These are phyloP conservation scores for Delitschia confertaspora DNA, from an alignment of 495 filamentous ascomycete species.

Conservation along the genomic window DNA sequence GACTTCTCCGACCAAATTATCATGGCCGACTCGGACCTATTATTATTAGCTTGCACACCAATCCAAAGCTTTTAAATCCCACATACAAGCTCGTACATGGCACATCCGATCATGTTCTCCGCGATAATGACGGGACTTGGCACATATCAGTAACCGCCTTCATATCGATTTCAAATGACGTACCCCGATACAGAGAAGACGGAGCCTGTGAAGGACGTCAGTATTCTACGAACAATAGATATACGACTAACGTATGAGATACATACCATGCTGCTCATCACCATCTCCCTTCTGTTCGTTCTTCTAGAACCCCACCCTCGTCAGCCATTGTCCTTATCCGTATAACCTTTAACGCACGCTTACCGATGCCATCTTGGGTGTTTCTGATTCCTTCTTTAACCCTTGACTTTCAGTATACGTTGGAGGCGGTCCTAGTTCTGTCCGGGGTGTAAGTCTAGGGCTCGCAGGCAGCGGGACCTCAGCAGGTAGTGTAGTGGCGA, in stretches of 20 bases:
- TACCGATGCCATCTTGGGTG: conserved; percentile 28
- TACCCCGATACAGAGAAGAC: conserved; percentile 79
- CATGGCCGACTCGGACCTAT: conserved; percentile 82
- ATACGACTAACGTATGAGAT: conserved; percentile 2
- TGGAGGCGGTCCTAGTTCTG: conserved; percentile 1
- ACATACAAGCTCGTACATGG: conserved; percentile 96
- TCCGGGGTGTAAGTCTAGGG: conserved; percentile 9
- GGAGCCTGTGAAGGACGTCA: conserved; percentile 42
- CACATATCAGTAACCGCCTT: conserved; percentile 27
- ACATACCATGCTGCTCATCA: conserved; percentile 49
- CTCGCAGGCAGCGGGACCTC: conserved; percentile 27
- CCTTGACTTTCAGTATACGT: conserved; percentile 3
- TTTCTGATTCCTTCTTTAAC: not conserved
- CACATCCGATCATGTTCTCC: conserved; percentile 97
- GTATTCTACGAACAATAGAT: conserved; percentile 3
- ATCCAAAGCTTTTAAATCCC: not conserved
- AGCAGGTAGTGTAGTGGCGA: conserved; percentile 19
- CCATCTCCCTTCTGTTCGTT: conserved; percentile 29
- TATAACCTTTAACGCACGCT: too few species aligned
- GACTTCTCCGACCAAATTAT: conserved; percentile 87
- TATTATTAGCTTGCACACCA: conserved; percentile 6
- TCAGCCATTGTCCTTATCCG: conserved; percentile 10
- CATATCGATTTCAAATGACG: conserved; percentile 31
- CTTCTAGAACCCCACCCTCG: conserved; percentile 19
- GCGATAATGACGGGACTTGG: conserved; percentile 87